Base-by-base conservation (phyloP, 2,329 filamentous ascomycete genomes). In the Simplicillium sp. region DNA sequence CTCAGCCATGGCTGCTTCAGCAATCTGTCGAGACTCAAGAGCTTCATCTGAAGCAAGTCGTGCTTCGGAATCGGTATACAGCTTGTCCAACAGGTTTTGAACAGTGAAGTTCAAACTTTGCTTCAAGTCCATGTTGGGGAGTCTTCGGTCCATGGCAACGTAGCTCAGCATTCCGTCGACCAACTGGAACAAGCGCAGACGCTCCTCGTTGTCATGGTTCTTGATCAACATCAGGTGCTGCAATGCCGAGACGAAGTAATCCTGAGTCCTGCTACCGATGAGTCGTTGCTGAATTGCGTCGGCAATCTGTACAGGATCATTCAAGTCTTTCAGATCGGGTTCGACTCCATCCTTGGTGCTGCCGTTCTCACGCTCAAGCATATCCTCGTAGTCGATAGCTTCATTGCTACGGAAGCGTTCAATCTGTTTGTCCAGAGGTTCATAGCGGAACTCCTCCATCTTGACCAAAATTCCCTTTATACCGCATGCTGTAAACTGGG, bases 111-210 rank as follows among this genome's bases (percentile, higher is more conserved):
- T 96, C 49, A 98, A 76, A 56, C 88, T 94, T 61, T 97, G 90
- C 68, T 96, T 96, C 44, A 98, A 76, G 60, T 98, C 92, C 80
- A 97, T 90, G 62, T 98, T 90, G 32, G 92, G 92, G 48, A 97
- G 65, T 48, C 92, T 77, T 56, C 92, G 79, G 62, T 98, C 92
- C 90, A 98, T 98, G 53, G 90, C 90, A 47, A 98, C 90, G 62
- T 97, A 97, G 62, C 88, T 95, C 49, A 98, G 79, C 88, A 97
- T 97, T n/a, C 87, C 83, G 63, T 98, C 92, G 20, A 97, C 89
- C 20, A 98, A 77, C 67, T 97, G 92, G 65, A 97, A 98, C 83
- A 96, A 92, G 37, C 87, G 82, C 46, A 96, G 66, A 12, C 88
- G 80, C 62, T 98, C 92, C 57, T 97, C 92, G 37, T 84, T 84